Percentiles rank a stretch among this genome's conserved stretches.
phyloP scores from a whole-genome alignment of 441 rosid genomes.

The Brassica balearica region DNA sequence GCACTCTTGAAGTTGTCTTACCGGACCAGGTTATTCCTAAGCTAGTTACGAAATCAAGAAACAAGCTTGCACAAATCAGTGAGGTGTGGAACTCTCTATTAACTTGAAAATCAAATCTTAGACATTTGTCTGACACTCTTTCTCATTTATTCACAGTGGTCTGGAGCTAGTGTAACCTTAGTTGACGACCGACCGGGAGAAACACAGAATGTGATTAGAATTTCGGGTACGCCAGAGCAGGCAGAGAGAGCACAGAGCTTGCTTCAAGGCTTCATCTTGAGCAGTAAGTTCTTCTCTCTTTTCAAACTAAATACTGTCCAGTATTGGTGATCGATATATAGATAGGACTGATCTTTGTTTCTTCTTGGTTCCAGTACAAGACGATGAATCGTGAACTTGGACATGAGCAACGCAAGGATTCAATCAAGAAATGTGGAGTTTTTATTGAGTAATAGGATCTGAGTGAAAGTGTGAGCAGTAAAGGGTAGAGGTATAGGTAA shows the following conservation, averaged over 20 bases:
- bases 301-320: background rate
- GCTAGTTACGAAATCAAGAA: conserved; percentile 85
- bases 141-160: conserved; percentile 57
- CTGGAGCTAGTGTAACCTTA: conserved; percentile 86
- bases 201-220: conserved; percentile 72
- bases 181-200: conserved; percentile 76
- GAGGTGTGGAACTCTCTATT: conserved; percentile 69
- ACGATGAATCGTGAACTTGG: conserved; percentile 64
- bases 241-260: conserved; percentile 95
- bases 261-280: conserved; percentile 95
- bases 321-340: background rate
- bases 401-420: background rate
- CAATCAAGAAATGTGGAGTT: conserved; percentile 32
- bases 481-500: conserved; percentile 11
- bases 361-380: conserved; percentile 65
- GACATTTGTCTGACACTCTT: conserved; percentile 3
- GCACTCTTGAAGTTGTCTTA: conserved; percentile 87
- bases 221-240: conserved; percentile 93
- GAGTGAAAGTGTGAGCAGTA: conserved; percentile 29
- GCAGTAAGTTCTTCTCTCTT: conserved; percentile 63
- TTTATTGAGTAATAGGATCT: conserved; percentile 33
- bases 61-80: conserved; percentile 88
- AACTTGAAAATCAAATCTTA: background rate
- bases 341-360: conserved; percentile 26
- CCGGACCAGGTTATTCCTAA: conserved; percentile 87